phyloP scores from a whole-genome alignment of 2,329 filamentous ascomycete genomes.

The Hypoxylon rubiginosum region DNA sequence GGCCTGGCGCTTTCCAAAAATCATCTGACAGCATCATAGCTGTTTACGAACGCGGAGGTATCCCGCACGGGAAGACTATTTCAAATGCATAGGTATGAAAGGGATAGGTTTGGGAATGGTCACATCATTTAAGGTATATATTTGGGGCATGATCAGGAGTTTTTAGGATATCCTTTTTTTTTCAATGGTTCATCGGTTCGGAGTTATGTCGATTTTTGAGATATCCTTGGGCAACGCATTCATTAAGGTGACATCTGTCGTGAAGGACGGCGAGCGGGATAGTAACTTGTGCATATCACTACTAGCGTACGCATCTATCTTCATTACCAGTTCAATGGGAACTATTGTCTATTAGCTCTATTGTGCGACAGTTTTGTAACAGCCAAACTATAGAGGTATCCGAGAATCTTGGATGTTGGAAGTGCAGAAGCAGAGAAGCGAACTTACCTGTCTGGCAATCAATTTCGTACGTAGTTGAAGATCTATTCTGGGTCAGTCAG shows the following conservation, averaged over 20 bases:
- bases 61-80: conserved; percentile 29
- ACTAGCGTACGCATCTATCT: neutral
- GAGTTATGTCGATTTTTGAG: conserved; percentile 9
- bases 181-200: conserved; percentile 1
- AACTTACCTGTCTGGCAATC: neutral
- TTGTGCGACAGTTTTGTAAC: neutral
- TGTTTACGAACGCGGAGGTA: conserved; percentile 34
- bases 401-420: neutral
- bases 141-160: neutral
- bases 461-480: neutral
- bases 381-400: neutral
- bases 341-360: neutral
- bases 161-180: neutral
- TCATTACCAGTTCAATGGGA: neutral
- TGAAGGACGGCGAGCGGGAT: neutral
- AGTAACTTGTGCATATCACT: neutral
- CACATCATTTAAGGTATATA: neutral
- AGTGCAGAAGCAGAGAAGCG: no score
- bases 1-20: conserved; percentile 36
- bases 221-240: conserved; percentile 28
- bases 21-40: conserved; percentile 26
- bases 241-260: neutral
- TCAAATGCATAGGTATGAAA: conserved; percentile 16
- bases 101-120: neutral
- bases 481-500: neutral